phyloP scores from a whole-genome alignment of 176 grass and related monocot species.

The Carex pumila region DNA sequence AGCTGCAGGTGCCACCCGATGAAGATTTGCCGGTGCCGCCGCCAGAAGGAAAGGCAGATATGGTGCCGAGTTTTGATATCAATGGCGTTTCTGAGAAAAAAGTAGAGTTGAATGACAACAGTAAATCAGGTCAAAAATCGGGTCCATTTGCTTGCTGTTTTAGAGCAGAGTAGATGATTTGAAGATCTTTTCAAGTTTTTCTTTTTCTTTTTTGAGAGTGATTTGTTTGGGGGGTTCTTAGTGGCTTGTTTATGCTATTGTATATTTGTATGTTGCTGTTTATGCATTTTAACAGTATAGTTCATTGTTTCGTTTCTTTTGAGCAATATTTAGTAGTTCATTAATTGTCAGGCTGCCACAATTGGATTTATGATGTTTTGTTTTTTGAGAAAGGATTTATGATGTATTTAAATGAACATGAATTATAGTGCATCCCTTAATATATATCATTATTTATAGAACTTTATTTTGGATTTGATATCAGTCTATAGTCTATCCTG shows the following conservation, averaged over 20 bases:
- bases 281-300: no score
- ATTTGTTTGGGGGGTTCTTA: not conserved
- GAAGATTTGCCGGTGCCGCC: conserved; percentile 59
- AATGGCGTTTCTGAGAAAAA: not conserved
- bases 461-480: not conserved
- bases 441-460: no score
- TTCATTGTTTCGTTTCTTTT: no score
- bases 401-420: no score
- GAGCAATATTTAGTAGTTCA: no score
- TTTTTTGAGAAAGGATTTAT: no score
- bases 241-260: not conserved
- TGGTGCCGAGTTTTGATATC: not conserved
- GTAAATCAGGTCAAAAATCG: not conserved
- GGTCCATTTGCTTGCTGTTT: not conserved
- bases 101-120: not conserved
- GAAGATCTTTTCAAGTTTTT: not conserved
- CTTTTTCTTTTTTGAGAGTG: not conserved
- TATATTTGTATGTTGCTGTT: no score
- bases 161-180: not conserved
- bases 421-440: no score
- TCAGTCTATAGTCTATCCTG: not conserved
- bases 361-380: no score
- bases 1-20: conserved; percentile 28
- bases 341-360: no score
- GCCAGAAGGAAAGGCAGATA: conserved; percentile 6